phyloP scores from a whole-genome alignment of 768 basidiomycete species.

The Cyclocybe aegerita region DNA sequence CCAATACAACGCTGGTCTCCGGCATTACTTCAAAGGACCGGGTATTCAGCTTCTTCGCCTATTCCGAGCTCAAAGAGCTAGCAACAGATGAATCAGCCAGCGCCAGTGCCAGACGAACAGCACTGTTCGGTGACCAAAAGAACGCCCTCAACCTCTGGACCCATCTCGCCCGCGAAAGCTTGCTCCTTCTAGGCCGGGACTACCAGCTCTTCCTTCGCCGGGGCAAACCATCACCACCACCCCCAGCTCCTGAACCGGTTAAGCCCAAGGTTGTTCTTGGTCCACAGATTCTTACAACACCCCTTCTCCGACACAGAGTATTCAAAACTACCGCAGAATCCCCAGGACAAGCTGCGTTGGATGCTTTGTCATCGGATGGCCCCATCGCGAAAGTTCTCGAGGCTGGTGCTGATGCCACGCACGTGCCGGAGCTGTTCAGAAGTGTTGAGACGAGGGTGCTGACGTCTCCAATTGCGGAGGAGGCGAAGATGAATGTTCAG shows the following conservation, averaged over 20 bases:
- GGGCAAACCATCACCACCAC: slow-evolving; percentile 41
- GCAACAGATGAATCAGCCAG: slow-evolving; percentile 41
- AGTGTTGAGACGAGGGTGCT: slow-evolving; percentile 19
- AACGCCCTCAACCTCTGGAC: slow-evolving; percentile 65
- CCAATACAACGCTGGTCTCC: slow-evolving; percentile 57
- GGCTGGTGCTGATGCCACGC: slow-evolving; percentile 39
- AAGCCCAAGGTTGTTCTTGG: slow-evolving; percentile 7
- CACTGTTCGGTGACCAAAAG: slow-evolving; percentile 70
- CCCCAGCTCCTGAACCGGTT: slow-evolving; percentile 16
- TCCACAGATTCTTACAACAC: slow-evolving; percentile 32
- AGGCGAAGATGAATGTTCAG: slow-evolving; percentile 19
- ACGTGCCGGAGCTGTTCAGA: slow-evolving; percentile 35
- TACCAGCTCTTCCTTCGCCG: slow-evolving; percentile 64
- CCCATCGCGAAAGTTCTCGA: slow-evolving; percentile 52
- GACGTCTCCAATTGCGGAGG: slow-evolving; percentile 17
- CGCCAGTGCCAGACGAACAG: slow-evolving; percentile 44
- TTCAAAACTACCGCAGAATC: slow-evolving; percentile 45
- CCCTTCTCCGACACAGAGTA: slow-evolving; percentile 42
- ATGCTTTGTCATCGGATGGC: slow-evolving; percentile 60
- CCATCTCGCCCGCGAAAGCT: slow-evolving; percentile 53
- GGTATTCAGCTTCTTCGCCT: slow-evolving; percentile 64
- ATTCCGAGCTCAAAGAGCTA: slow-evolving; percentile 56
- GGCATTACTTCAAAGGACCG: slow-evolving; percentile 56
- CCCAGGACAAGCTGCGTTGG: slow-evolving; percentile 50
- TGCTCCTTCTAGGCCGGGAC: slow-evolving; percentile 64